Base-by-base conservation (phyloP, 257 asterid genomes). In the Hygrophila difformis region DNA sequence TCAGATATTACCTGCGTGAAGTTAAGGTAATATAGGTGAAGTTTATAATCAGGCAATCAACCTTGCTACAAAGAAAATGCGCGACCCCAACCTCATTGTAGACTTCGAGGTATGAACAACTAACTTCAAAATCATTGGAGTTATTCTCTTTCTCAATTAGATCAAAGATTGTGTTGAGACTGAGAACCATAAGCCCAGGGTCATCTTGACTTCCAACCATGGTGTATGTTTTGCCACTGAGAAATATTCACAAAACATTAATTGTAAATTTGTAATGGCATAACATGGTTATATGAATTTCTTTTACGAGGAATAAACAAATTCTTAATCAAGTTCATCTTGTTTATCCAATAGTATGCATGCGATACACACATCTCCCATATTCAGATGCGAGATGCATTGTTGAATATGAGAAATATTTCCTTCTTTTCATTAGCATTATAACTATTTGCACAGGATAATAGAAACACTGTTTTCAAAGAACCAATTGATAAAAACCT, bases 131-230 rank as follows among this genome's bases (percentile, higher is more conserved):
- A 47, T 67, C 61, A 64, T 79, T 87, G 46, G 87, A 72, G 71
- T 70, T 70, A 45, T 64, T 62, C 56, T 81, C 93, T 60, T 73
- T 71, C 71, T 75, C 72, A 38, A 88, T 88, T 28, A 77, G 79
- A 63, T 84, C 73, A 54, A 88, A 88, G 43, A 88, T 73, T 14
- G 97, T 81, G 49, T 82, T 73, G 56, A 88, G 75, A 75, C 97
- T 78, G 62, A 88, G 87, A 76, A 88, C 94, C 97, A 88, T 88
- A 54, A 88, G 95, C 47, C 97, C 97, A 44, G 95, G 94, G 55
- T 88, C 97, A 59, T 65, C 83, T 71, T 43, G 71, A 52, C 84
- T 82, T 63, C 97, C 95, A 67, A 77, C 97, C 97, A 88, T 88
- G 47, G 95, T 81, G 51, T 88, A 84, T 43, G 97, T 88, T 69